These are phyloP conservation scores for Cladobotryum mycophilum DNA, from an alignment of 2,329 filamentous ascomycete species.

Conservation along the genomic window DNA sequence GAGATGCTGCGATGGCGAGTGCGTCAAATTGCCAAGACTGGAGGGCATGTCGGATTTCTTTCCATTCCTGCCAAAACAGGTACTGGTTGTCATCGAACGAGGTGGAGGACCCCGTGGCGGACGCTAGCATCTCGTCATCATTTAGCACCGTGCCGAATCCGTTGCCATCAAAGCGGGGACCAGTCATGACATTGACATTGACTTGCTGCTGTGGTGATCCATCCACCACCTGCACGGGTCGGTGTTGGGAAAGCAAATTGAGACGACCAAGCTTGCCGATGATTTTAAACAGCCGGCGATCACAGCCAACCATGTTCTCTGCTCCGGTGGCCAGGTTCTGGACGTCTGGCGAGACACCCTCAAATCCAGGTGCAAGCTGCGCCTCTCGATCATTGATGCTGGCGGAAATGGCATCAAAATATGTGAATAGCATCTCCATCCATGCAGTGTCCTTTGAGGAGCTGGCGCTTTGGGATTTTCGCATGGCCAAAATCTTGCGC, in stretches of 20 bases:
- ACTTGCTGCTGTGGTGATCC: slow-evolving; percentile 3
- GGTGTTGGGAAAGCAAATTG: slow-evolving; percentile 73
- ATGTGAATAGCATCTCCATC: slow-evolving; percentile 91
- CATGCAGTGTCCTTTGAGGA: slow-evolving; percentile 67
- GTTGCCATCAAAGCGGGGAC: slow-evolving; percentile 59
- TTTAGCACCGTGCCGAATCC: slow-evolving; percentile 54
- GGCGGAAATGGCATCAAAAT: slow-evolving; percentile 88
- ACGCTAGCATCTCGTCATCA: slow-evolving; percentile 46
- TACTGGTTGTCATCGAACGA: slow-evolving; percentile 53
- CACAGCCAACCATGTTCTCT: slow-evolving; percentile 84
- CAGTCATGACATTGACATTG: slow-evolving; percentile 15
- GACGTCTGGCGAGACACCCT: slow-evolving; percentile 45
- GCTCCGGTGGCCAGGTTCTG: slow-evolving; percentile 53
- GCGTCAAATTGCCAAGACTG: slow-evolving; percentile 75
- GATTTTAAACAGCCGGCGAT: slow-evolving; percentile 78
- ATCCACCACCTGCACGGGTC: slow-evolving; percentile 40
- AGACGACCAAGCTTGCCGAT: slow-evolving; percentile 78
- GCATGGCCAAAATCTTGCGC: slow-evolving; percentile 78
- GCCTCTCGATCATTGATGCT: slow-evolving; percentile 88
- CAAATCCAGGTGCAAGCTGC: slow-evolving; percentile 64
- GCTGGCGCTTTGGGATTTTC: slow-evolving; percentile 39
- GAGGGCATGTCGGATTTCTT: slow-evolving; percentile 66
- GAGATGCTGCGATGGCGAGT: slow-evolving; percentile 42
- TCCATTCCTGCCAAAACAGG: slow-evolving; percentile 84
- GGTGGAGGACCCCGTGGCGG: slow-evolving; percentile 21